phyloP scores from a whole-genome alignment of 192 early-diverging fungal genomes.

The Fimicolochytrium jonesii region DNA sequence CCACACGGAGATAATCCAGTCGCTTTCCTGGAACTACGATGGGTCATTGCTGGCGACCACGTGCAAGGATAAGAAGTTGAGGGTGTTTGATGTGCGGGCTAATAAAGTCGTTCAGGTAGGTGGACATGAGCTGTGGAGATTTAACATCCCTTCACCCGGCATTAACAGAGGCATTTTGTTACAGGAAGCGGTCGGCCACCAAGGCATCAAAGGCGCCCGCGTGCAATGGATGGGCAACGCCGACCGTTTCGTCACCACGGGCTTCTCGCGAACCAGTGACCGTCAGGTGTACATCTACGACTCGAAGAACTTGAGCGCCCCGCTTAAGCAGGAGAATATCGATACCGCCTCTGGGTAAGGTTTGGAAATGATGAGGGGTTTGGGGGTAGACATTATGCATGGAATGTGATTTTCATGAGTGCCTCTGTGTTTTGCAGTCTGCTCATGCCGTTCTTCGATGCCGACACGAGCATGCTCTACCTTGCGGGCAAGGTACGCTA shows the following conservation, averaged over 20 bases:
- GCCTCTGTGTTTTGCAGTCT: constrained; percentile 56
- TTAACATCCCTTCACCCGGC: background rate
- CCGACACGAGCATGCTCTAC: constrained; percentile 85
- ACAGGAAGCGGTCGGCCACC: constrained; percentile 77
- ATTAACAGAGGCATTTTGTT: too few species aligned
- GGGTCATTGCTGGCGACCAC: constrained; percentile 83
- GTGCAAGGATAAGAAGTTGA: constrained; percentile 94
- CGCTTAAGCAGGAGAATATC: constrained; percentile 70
- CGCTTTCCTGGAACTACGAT: constrained; percentile 83
- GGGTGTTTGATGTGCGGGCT: constrained; percentile 88
- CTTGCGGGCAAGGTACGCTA: constrained; percentile 80
- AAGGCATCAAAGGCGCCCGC: constrained; percentile 95
- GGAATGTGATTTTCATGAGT: background rate
- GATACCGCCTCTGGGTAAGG: constrained; percentile 84
- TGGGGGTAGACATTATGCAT: background rate
- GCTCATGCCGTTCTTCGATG: constrained; percentile 96
- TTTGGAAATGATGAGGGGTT: background rate
- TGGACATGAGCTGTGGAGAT: too few species aligned
- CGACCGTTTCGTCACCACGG: constrained; percentile 82
- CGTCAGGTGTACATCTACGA: constrained; percentile 96
- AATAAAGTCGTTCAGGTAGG: constrained; percentile 66
- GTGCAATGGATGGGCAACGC: constrained; percentile 83
- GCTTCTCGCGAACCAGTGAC: constrained; percentile 89
- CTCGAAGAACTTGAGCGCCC: constrained; percentile 58
- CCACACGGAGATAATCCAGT: constrained; percentile 88